Conservation (phyloP, 768 basidiomycete species). For the Mycena leptocephala region DNA sequence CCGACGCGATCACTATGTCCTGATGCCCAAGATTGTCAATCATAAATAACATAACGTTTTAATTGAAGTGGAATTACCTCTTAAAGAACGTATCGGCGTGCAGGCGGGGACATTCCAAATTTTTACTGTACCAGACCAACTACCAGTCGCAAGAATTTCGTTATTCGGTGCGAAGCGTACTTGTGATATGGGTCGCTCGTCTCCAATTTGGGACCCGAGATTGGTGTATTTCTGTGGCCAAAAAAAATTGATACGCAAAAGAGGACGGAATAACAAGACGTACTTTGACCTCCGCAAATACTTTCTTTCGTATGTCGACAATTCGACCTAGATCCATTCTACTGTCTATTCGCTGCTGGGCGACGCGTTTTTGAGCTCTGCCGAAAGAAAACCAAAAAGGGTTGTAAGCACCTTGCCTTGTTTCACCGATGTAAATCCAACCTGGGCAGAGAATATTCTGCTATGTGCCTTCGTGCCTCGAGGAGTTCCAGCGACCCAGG, state of each 20-base stretch:
- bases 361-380: constrained; percentile 97
- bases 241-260: background rate
- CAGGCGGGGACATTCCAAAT: constrained; percentile 97
- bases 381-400: constrained; percentile 60
- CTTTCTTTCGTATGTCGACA: constrained; percentile 93
- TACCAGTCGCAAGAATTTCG: constrained; percentile 90
- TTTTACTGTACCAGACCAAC: constrained; percentile 97
- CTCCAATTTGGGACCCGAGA: constrained; percentile 97
- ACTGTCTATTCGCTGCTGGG: constrained; percentile 93
- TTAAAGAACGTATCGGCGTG: constrained; percentile 80
- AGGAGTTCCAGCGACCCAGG: constrained; percentile 91
- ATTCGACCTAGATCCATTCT: constrained; percentile 89
- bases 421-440: constrained; percentile 76
- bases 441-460: constrained; percentile 97
- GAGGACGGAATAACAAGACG: constrained; percentile 35
- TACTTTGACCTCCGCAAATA: constrained; percentile 93
- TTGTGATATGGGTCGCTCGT: constrained; percentile 94
- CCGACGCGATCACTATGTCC: constrained; percentile 94
- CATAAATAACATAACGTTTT: constrained; percentile 8
- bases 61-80: constrained; percentile 65
- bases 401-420: constrained; percentile 86
- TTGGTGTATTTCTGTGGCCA: constrained; percentile 84
- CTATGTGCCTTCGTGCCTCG: constrained; percentile 87
- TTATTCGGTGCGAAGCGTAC: constrained; percentile 97
- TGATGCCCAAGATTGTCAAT: constrained; percentile 46